Percentiles rank a stretch among this genome's conserved stretches.
These are phyloP conservation scores for Lolium perenne DNA, from an alignment of 176 grass and related monocot species.

Conservation along the genomic window DNA sequence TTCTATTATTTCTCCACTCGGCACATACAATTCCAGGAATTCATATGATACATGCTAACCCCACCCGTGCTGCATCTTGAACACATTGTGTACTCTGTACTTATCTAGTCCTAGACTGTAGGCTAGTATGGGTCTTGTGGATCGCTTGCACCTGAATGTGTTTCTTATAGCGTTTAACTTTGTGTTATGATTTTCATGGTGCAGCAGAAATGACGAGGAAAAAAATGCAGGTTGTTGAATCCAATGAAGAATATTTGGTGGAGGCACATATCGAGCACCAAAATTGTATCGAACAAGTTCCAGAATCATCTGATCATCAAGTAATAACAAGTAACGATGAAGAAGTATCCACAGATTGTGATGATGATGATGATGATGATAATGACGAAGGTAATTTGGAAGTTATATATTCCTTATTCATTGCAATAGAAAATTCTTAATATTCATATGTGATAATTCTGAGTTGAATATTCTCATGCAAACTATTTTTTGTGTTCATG, in stretches of 20 bases:
- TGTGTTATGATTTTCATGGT: not conserved
- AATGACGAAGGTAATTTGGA: not conserved
- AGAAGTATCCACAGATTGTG: not conserved
- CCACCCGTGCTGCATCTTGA: too few species aligned
- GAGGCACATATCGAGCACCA: not conserved
- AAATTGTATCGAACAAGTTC: not conserved
- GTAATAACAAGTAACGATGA: not conserved
- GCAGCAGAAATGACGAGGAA: too few species aligned
- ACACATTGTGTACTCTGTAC: too few species aligned
- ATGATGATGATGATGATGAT: not conserved
- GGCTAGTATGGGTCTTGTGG: too few species aligned
- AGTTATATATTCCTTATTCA: not conserved
- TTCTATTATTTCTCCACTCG: too few species aligned
- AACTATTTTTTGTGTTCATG: not conserved
- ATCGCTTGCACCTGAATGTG: too few species aligned
- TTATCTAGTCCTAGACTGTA: too few species aligned
- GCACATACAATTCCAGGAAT: too few species aligned
- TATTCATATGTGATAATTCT: not conserved
- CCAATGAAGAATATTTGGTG: too few species aligned
- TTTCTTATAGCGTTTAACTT: too few species aligned
- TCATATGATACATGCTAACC: too few species aligned
- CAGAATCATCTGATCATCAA: not conserved
- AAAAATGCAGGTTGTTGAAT: not conserved
- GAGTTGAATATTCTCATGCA: not conserved
- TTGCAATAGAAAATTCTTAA: not conserved